Base-by-base conservation (phyloP, 768 basidiomycete species). In the Suillus lakei region DNA sequence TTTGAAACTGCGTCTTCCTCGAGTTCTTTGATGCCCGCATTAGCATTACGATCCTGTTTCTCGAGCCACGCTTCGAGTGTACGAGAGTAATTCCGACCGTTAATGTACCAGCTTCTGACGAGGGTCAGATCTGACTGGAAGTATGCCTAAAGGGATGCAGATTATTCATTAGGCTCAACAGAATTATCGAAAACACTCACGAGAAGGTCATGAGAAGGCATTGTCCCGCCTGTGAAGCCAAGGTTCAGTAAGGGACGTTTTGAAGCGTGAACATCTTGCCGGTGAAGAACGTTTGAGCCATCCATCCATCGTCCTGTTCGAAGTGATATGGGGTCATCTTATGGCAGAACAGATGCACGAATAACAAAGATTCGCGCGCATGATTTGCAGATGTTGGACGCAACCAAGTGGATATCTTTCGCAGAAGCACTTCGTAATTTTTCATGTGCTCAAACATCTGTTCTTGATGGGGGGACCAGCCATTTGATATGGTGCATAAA, bases 401-500 rank as follows among this genome's bases (percentile, higher is more conserved):
- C 15, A 91, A 81, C 90, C 90, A 92, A 10, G 82, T 84, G 2
- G 87, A 83, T 36, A 91, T 74, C 72, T 91, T 91, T 61, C 78
- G 75, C 64, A 91, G 78, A 10, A 91, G 83, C 10, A 76, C 73
- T 63, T 89, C 78, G 76, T 91, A 91, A 71, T 90, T 90, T 77
- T 91, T 90, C 88, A 91, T 89, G 73, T 91, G 90, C 70, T 91
- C 89, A 68, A 90, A 89, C 87, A 89, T 88, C 85, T 87, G 39
- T n/a, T 39, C 44, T 34, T 51, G 15, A 41, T 61, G 12, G 60
- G 44, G 39, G 39, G 41, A 43, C 16, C 36, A 30, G 16, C 26
- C 48, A 63, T 23, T 23, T 30, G 48, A 15, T 43, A 41, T 51
- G 21, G 30, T 50, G 30, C n/a, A 21, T 18, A 61, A 18, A 8